Evolutionary conservation across 2,329 filamentous ascomycete genomes (phyloP), one percentile per base, ranked within the genome.

Genomic region (Diaporthe citri): DNA sequence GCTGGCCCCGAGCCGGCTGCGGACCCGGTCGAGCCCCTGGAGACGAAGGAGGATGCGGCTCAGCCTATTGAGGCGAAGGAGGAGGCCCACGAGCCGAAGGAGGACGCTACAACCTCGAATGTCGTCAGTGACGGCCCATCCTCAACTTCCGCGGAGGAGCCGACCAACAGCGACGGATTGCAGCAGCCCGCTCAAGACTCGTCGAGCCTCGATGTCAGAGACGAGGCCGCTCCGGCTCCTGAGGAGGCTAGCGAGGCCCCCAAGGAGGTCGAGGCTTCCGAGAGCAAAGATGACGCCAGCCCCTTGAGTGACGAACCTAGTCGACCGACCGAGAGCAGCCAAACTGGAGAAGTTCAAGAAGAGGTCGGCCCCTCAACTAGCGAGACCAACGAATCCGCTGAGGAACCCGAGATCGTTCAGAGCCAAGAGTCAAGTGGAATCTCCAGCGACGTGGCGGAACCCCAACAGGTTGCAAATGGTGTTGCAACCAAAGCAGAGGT

Each of bases 281-380:
- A 72, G 48, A 46, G 15, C 71, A 74, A 76, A 59, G 73, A 74
- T 3, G 43, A 60, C 3, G 60, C 41, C 34, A 43, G 20, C n/a
- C 59, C 52, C 20, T 15, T 57, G 28, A 48, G 52, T 7, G 57
- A 55, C 8, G 73, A 67, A 15, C 15, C 57, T 36, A 36, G 46
- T 7, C 56, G 48, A 5, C 36, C 51, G 43, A 73, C 31, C 22
- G 70, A 72, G 31, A 28, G n/a, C 8, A 43, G 39, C 41, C 39
- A 64, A 34, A 20, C 15, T 20, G 15, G 20, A 43, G 71, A 71
- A 13, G 22, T 46, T 41, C 34, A 46, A 28, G 66, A 72, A 48
- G 71, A 62, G 2, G 31, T n/a, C 5, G 41, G 36, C n/a, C 20
- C 76, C 15, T 57, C 71, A 36, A 28, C 52, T 28, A 71, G 62